These are phyloP conservation scores for Endotrypanum monterogeii DNA, from an alignment of 208 protist species.

Conservation along the genomic window DNA sequence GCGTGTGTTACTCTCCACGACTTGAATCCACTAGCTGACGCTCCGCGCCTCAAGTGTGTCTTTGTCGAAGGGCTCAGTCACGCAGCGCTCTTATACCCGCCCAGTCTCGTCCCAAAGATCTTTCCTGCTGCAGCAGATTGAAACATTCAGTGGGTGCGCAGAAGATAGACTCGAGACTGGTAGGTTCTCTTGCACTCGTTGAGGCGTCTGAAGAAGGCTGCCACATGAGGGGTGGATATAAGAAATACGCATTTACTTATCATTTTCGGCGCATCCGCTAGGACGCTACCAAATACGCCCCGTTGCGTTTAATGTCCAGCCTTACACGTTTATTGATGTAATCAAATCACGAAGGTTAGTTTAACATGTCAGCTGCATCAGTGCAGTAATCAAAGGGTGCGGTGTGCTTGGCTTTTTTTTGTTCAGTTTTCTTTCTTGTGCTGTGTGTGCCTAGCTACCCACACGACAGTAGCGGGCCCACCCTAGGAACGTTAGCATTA, in stretches of 20 bases:
- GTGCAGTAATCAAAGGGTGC: background rate
- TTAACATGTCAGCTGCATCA: background rate
- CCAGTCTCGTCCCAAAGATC: conserved; percentile 2
- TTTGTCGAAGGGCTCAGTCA: conserved; percentile 4
- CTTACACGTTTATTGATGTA: background rate
- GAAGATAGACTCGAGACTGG: background rate
- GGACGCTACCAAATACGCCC: background rate
- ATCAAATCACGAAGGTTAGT: too few species aligned
- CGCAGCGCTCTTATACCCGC: background rate
- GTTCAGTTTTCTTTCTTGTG: background rate
- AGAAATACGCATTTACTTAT: background rate
- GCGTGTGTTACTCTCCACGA: conserved; percentile 1
- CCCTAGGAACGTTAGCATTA: background rate
- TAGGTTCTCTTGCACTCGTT: background rate
- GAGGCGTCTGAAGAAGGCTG: background rate
- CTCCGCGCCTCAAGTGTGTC: conserved; percentile 7
- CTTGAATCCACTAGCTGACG: conserved; percentile 9
- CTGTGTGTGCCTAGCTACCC: too few species aligned
- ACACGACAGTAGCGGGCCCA: background rate
- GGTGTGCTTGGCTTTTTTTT: background rate
- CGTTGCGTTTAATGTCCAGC: background rate
- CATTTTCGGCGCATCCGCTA: background rate
- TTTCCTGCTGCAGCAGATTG: conserved; percentile 1
- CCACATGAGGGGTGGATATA: background rate
- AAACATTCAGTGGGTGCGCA: background rate